Percentiles rank a stretch among this genome's conserved stretches.
phyloP scores from a whole-genome alignment of 345 rosid species.

The Odontarrhena argentea region DNA sequence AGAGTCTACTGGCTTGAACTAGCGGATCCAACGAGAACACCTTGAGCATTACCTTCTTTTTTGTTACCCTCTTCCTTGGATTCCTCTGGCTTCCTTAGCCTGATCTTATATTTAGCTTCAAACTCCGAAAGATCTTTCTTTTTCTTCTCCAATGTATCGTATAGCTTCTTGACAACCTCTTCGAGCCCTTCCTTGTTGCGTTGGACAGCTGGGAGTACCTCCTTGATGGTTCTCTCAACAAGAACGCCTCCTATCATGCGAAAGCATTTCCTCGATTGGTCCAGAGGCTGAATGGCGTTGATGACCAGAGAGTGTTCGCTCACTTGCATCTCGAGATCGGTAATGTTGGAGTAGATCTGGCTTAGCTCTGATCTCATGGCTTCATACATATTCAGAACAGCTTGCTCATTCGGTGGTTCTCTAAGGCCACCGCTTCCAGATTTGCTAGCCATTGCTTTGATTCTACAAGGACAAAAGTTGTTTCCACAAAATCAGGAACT shows the following conservation, averaged over 20 bases:
- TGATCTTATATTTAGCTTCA: slow-evolving; percentile 85
- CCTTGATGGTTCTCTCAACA: slow-evolving; percentile 90
- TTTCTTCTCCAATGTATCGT: slow-evolving; percentile 83
- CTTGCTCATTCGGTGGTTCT: slow-evolving; percentile 72
- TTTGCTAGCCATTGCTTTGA: slow-evolving; percentile 60
- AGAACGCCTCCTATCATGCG: slow-evolving; percentile 94
- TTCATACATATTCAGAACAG: slow-evolving; percentile 66
- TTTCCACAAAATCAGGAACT: not conserved
- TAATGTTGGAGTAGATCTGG: slow-evolving; percentile 89
- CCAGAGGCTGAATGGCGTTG: slow-evolving; percentile 85
- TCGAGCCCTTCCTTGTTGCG: slow-evolving; percentile 94
- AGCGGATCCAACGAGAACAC: slow-evolving; percentile 95
- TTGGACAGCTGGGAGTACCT: slow-evolving; percentile 91
- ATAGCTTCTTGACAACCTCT: slow-evolving; percentile 78
- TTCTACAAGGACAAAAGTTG: slow-evolving; percentile 13
- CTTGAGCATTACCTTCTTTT: slow-evolving; percentile 88
- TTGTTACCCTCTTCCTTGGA: slow-evolving; percentile 34
- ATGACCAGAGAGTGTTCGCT: slow-evolving; percentile 88
- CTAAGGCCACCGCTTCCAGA: slow-evolving; percentile 47
- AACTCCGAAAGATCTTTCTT: slow-evolving; percentile 77
- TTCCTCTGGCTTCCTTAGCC: slow-evolving; percentile 59
- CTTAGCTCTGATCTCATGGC: slow-evolving; percentile 76
- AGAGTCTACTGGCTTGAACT: slow-evolving; percentile 47
- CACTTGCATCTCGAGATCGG: slow-evolving; percentile 93
- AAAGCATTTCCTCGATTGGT: slow-evolving; percentile 79